Evolutionary conservation across 208 protist species (phyloP).

Genomic region (Porcisia hertigi): DNA sequence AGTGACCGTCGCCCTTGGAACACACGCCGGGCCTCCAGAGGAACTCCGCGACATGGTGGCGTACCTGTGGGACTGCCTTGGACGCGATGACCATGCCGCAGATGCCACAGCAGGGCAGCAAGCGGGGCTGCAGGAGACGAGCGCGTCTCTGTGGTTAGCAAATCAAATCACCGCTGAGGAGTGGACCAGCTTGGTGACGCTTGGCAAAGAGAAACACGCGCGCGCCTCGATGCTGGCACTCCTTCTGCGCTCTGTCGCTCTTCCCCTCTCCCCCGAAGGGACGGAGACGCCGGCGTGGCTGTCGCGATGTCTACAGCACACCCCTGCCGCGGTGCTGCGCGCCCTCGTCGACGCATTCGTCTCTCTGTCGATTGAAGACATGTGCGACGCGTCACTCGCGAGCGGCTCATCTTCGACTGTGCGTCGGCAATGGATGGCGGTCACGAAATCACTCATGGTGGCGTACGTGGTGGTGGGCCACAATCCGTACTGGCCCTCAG

Average conservation of each 20-base stretch:
- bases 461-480: conserved; percentile 49
- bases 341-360: conserved; percentile 66
- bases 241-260: conserved; percentile 30
- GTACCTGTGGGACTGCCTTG: conserved; percentile 42
- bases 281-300: conserved; percentile 37
- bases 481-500: conserved; percentile 72
- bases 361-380: conserved; percentile 27
- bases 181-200: conserved; percentile 59
- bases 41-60: conserved; percentile 43
- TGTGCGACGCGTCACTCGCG: conserved; percentile 8
- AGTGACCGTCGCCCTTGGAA: conserved; percentile 45
- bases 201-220: conserved; percentile 50
- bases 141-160: conserved; percentile 31
- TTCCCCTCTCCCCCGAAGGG: not conserved
- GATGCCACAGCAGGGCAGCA: not conserved
- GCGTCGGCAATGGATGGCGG: conserved; percentile 15
- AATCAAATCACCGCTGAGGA: conserved; percentile 51
- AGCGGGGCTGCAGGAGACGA: not conserved
- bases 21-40: conserved; percentile 23
- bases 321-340: conserved; percentile 54
- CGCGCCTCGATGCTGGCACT: conserved; percentile 56
- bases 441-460: conserved; percentile 28
- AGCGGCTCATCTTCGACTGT: not conserved
- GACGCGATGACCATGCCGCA: not conserved
- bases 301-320: conserved; percentile 40